These are phyloP conservation scores for Plasmodium yoelii DNA, from an alignment of 169 alveolate species.

Conservation along the genomic window DNA sequence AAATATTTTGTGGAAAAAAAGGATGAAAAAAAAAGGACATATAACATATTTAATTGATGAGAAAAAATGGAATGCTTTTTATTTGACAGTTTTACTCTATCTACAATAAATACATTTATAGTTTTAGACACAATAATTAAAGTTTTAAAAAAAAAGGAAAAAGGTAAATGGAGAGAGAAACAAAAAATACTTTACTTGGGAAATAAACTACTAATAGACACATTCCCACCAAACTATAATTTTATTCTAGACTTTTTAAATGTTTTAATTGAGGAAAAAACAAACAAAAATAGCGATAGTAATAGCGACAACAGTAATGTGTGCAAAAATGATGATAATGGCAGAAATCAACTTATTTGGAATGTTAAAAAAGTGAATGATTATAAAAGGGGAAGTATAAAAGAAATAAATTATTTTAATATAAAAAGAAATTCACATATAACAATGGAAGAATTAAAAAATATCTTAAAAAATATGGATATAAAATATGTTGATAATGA, in stretches of 20 bases:
- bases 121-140: slow-evolving; percentile 18
- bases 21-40: too few relatives aligned
- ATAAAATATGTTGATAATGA: slow-evolving; percentile 44
- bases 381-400: slow-evolving; percentile 7
- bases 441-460: slow-evolving; percentile 8
- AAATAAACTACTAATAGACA: slow-evolving; percentile 26
- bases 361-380: slow-evolving; percentile 21
- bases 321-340: too few relatives aligned
- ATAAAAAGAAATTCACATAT: neutral
- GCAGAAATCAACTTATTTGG: neutral
- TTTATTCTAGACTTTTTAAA: slow-evolving; percentile 18
- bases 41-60: neutral
- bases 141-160: slow-evolving; percentile 10
- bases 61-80: slow-evolving; percentile 20
- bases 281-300: neutral
- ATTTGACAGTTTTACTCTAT: slow-evolving; percentile 20
- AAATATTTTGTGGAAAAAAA: too few relatives aligned
- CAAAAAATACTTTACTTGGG: slow-evolving; percentile 28
- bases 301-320: neutral
- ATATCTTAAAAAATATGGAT: slow-evolving; percentile 10
- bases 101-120: slow-evolving; percentile 36
- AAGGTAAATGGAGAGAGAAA: neutral
- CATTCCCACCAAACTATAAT: slow-evolving; percentile 36
- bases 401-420: slow-evolving; percentile 7
- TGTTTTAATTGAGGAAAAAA: neutral